These are phyloP conservation scores for Pleoardoris graminearum DNA, from an alignment of 2,329 filamentous ascomycete genomes.

Conservation along the genomic window DNA sequence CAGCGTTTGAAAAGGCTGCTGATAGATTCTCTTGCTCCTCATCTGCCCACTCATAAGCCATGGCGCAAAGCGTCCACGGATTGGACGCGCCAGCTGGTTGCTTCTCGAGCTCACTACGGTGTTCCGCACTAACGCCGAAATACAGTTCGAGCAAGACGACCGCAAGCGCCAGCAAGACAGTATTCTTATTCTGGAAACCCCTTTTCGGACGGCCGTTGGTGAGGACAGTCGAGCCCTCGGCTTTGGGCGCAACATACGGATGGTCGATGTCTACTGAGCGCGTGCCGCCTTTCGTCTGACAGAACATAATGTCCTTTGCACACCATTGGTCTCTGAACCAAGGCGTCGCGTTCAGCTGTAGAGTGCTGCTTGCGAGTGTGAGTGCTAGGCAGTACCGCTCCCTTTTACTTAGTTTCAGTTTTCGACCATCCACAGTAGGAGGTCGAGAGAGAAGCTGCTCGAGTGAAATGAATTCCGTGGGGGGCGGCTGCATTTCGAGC, in stretches of 20 bases:
- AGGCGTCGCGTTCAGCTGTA: conserved; percentile 43
- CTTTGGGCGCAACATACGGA: conserved; percentile 35
- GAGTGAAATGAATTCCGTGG: conserved; percentile 33
- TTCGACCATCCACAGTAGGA: conserved; percentile 30
- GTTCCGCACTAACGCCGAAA: conserved; percentile 40
- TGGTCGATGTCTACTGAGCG: conserved; percentile 35
- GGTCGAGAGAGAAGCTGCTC: conserved; percentile 35
- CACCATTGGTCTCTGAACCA: conserved; percentile 44
- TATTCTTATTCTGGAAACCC: conserved; percentile 41
- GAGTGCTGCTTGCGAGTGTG: conserved; percentile 41
- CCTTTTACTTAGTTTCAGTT: conserved; percentile 38
- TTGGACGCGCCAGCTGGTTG: conserved; percentile 22
- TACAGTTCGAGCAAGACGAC: conserved; percentile 43
- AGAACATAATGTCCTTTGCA: conserved; percentile 40
- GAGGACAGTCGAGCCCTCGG: conserved; percentile 10
- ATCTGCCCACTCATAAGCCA: conserved; percentile 42
- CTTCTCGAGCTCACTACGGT: conserved; percentile 31
- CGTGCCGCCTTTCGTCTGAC: conserved; percentile 21
- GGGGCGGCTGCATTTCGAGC: conserved; percentile 13
- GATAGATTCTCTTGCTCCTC: conserved; percentile 41
- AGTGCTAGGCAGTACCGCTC: conserved; percentile 42
- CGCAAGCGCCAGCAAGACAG: conserved; percentile 39
- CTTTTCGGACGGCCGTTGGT: conserved; percentile 12
- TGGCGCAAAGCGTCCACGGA: conserved; percentile 34
- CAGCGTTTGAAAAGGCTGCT: conserved; percentile 39